phyloP scores from a whole-genome alignment of 371 early-diverging fungal genomes.

The Globomyces sp. region DNA sequence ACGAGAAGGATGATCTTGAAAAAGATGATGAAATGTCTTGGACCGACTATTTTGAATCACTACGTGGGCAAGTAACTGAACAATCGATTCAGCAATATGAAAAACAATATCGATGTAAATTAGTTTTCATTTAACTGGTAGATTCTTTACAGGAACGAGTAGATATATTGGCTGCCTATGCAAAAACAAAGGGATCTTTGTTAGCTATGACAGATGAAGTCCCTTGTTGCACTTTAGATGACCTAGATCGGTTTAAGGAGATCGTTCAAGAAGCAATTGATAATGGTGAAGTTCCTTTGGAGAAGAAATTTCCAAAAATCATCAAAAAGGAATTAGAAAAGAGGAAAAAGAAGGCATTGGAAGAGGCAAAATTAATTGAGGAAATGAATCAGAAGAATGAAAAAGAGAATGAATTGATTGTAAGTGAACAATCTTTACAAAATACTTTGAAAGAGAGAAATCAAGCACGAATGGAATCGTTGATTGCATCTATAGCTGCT shows the following conservation, averaged over 20 bases:
- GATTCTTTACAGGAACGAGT: constrained; percentile 8
- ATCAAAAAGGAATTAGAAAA: constrained; percentile 8
- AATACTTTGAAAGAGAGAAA: neutral
- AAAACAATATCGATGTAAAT: constrained; percentile 7
- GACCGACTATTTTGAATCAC: constrained; percentile 1
- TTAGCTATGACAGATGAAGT: constrained; percentile 14
- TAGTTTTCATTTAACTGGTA: too few species aligned
- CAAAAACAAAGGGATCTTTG: constrained; percentile 5
- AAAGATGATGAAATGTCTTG: constrained; percentile 2
- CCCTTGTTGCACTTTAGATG: constrained; percentile 8
- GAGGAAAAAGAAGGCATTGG: neutral
- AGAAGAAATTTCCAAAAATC: constrained; percentile 5
- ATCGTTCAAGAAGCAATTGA: constrained; percentile 10
- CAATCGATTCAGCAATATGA: constrained; percentile 10
- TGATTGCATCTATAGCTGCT: neutral
- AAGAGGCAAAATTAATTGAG: constrained; percentile 4
- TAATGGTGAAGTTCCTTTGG: constrained; percentile 8
- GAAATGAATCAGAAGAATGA: neutral
- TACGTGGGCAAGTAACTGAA: neutral
- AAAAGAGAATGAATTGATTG: constrained; percentile 14
- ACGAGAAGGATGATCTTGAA: constrained; percentile 4
- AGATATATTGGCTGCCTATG: constrained; percentile 13
- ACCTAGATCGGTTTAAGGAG: constrained; percentile 12
- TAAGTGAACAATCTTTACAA: neutral
- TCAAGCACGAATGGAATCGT: neutral